Evolutionary conservation across 768 basidiomycete genomes (phyloP), one percentile per base, ranked within the genome.

Genomic region (Amanita muscaria): DNA sequence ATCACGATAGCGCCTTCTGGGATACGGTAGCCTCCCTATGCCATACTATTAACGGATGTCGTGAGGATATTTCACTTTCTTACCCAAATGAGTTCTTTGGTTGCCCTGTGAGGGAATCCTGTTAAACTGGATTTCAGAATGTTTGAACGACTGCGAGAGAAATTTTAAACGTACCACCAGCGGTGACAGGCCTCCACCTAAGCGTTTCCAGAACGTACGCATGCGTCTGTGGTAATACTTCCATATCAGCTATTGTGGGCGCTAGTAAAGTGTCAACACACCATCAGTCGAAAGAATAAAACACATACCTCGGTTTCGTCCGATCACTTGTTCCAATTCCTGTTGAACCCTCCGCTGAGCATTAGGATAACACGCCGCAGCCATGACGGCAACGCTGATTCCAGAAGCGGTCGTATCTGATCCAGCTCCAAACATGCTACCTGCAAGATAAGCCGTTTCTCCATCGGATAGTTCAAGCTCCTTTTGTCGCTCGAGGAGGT

Each of bases 391-490:
- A 31, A 78, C 62, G 51, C 72, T 73, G 47, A 80, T 74, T 0
- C 73, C 78, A 9, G 76, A 71, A 3, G 77, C 75, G 7, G 77
- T 81, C 52, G 80, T 82, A 50, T 80, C 80, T 0, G 76, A 72
- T 11, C 80, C 80, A 25, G 79, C 80, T 19, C 80, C 80, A 48
- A 79, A 83, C 59, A 83, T 74, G 30, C 71, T 69, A 0, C 80
- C 80, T 0, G 75, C 74, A 19, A 83, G 69, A 55, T 82, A 83
- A 0, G 79, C 73, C 21, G 72, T 69, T 53, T 83, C 79, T 43
- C 73, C 64, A 43, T 75, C 64, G 2, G 76, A 69, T 8, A 81
- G 67, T 9, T 69, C 73, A 37, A 77, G 70, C 36, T 74, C 69
- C 1, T 55, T 46, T 52, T 80, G 77, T 14, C 71, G 70, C 49